These are phyloP conservation scores for Choanephora cucurbitarum DNA, from an alignment of 371 early-diverging fungal species.

Conservation along the genomic window DNA sequence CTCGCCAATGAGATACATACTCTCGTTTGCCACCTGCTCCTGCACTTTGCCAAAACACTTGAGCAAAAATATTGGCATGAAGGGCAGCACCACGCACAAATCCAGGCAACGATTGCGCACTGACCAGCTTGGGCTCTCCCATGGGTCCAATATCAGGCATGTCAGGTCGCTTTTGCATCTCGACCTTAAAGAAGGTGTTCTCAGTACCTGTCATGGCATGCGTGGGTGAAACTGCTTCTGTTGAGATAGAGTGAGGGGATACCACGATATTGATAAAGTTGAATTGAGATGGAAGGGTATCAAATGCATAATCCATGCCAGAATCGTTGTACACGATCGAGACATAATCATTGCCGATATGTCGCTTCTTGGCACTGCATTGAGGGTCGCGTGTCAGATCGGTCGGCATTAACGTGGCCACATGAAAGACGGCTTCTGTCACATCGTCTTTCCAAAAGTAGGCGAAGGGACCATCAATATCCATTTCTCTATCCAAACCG, in stretches of 20 bases:
- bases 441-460: constrained; percentile 87
- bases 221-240: constrained; percentile 34
- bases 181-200: constrained; percentile 62
- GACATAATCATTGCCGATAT: constrained; percentile 96
- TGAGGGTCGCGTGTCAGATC: constrained; percentile 69
- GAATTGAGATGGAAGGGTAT: constrained; percentile 92
- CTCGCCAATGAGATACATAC: constrained; percentile 84
- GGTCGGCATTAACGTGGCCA: constrained; percentile 93
- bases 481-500: constrained; percentile 86
- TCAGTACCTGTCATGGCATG: constrained; percentile 36
- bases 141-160: constrained; percentile 87
- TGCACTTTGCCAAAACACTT: constrained; percentile 68
- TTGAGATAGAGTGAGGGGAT: constrained; percentile 61
- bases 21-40: constrained; percentile 55
- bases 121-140: constrained; percentile 80
- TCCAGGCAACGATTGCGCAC: constrained; percentile 71
- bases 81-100: constrained; percentile 87
- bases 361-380: constrained; percentile 86
- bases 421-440: constrained; percentile 89
- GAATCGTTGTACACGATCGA: constrained; percentile 92
- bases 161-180: constrained; percentile 73
- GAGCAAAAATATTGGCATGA: constrained; percentile 90
- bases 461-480: constrained; percentile 84
- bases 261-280: constrained; percentile 93
- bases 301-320: constrained; percentile 79